Base-by-base conservation (phyloP, 2,329 filamentous ascomycete genomes). In the Aspergillus fumigatus region DNA sequence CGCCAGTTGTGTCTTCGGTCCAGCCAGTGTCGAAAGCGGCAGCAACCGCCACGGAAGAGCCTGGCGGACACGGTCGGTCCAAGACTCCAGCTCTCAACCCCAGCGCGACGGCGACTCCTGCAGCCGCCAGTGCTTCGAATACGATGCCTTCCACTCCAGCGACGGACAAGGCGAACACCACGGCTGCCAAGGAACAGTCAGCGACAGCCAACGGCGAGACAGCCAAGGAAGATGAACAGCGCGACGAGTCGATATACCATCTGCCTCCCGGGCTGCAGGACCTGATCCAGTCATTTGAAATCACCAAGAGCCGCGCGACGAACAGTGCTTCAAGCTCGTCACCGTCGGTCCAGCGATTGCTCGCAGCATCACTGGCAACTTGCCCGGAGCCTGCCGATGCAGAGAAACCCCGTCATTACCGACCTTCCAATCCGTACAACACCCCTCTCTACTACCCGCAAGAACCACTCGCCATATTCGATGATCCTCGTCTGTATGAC, bases 231-330 rank as follows among this genome's bases (percentile, higher is more conserved):
- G 78, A 80, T 32, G 66, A 79, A 35, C 67, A 76, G 55, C 62
- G 77, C 21, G 87, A 90, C 58, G 90, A 97, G 74, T 94, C 89
- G 11, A 88, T 97, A 65, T 99, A 93, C 73, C 92, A 97, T 72
- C 83, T 99, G 40, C 94, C 94, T 3, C 85, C 92, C 6, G 91
- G 89, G 29, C 78, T 99, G 53, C 89, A 92, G 68, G 94, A 99
- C 71, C 80, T 99, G 35, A 84, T 97, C 19, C 90, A 96, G 57
- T 92, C 92, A 0, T 97, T 92, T 69, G 92, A 97, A 72, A 82
- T 86, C 14, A 90, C 89, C 1, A 93, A 90, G 76, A 86, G 85
- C 67, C 85, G 88, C 32, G 82, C 84, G 25, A 76, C 82, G 47
- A 50, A 14, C 25, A 62, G 54, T 45, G 51, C 62, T 53, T 80